Base-by-base conservation (phyloP, 2,329 filamentous ascomycete species). In the Ophiostoma populinum region DNA sequence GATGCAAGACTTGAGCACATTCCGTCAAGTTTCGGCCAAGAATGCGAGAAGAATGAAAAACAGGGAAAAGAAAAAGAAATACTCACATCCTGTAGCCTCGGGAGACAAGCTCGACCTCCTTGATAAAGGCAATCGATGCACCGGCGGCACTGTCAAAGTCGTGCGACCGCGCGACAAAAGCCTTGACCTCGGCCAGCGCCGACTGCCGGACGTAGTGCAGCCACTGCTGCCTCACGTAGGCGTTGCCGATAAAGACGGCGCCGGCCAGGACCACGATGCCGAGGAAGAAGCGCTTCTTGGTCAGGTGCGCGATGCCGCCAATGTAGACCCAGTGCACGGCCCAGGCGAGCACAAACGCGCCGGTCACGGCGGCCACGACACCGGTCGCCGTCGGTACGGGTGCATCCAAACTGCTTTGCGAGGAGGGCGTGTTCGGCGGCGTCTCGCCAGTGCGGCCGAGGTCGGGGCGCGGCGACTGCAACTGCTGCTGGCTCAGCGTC, bases 61-160 rank as follows among this genome's bases (percentile, higher is more conserved):
- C 18, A 6, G 18, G 13, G 27, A 40, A 26, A 20, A 28, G 22
- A 6, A 32, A 19, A 11, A 31, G 2, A 4, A 17, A 6, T 32
- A 59, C 75, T 54, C 56, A 83, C 74, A 93, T 65, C 56, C 81
- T 69, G 54, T 92, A 94, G 16, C 86, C 86, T 46, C 86, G 73
- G 20, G 86, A 92, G 18, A 94, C 85, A 21, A 94, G 65, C 57
- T 94, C 86, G n/a, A 94, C 85, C 56, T 94, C 86, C 53, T 93
- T 86, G 42, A 94, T 77, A 40, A 93, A 67, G 24, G 79, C 74
- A 37, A 93, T 62, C 3, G 81, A 79, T 21, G 81, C 78, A 25
- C 75, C 75, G 26, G 71, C 75, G 16, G 77, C 76, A 26, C 75
- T 71, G 54, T 94, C 85, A 46, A 92, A 83, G 33, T 76, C 73